A percentile compares a stretch with the other conserved stretches of the same genome.
These are phyloP conservation scores for Verticillium zaregamsianum DNA, from an alignment of 2,329 filamentous ascomycete genomes.

Conservation along the genomic window DNA sequence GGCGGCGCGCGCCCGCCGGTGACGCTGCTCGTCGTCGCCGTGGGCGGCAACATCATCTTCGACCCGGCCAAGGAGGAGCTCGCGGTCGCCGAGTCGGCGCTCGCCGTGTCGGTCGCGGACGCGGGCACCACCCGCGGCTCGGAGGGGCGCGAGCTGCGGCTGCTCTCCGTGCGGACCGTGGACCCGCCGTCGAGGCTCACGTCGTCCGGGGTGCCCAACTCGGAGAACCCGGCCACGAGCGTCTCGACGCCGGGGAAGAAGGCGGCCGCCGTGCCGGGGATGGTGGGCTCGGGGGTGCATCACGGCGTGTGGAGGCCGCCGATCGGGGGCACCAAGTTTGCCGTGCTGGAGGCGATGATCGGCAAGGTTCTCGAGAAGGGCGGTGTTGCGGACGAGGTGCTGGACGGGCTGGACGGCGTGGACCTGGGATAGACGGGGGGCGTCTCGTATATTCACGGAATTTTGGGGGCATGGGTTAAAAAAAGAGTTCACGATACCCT, in stretches of 20 bases:
- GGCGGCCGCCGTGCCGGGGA: conserved; percentile 29
- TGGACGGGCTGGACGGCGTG: conserved; percentile 75
- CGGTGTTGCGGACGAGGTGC: conserved; percentile 80
- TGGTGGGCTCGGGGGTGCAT: conserved; percentile 43
- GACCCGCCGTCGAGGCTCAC: conserved; percentile 72
- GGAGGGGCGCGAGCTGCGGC: conserved; percentile 43
- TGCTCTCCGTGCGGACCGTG: conserved; percentile 68
- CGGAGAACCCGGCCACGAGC: conserved; percentile 53
- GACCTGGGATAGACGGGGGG: conserved; percentile 50
- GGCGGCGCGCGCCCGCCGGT: conserved; percentile 65
- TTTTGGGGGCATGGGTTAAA: not conserved
- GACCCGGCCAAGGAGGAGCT: conserved; percentile 90
- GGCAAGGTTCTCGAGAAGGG: conserved; percentile 71
- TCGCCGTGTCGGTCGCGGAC: conserved; percentile 76
- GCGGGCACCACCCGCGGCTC: conserved; percentile 20
- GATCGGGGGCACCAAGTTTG: conserved; percentile 75
- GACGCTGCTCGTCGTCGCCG: conserved; percentile 83
- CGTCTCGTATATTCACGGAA: conserved; percentile 1
- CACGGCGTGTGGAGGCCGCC: conserved; percentile 85
- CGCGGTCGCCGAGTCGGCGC: conserved; percentile 82
- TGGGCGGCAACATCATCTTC: conserved; percentile 87
- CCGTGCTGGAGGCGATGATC: conserved; percentile 68
- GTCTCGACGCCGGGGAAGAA: conserved; percentile 27
- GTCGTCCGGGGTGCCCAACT: conserved; percentile 64
- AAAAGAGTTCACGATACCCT: conserved; percentile 9